Evolutionary conservation across 1,284 basidiomycete genomes (phyloP).

Genomic region (Phenoliferia sp.): DNA sequence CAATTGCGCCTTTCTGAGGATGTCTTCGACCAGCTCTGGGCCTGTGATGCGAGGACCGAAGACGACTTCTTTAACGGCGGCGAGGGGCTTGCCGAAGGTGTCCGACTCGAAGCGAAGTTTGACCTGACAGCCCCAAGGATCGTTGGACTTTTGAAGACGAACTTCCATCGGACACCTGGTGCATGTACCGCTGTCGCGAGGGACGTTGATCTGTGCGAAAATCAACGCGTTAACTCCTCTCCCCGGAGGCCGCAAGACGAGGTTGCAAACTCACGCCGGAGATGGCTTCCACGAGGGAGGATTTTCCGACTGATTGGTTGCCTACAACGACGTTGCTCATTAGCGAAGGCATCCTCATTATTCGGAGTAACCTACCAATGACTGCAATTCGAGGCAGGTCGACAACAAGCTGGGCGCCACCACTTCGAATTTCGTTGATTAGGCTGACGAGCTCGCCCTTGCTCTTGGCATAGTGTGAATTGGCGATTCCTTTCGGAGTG

Average conservation of each 20-base stretch:
- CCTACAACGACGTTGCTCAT: neutral
- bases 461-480: slow-evolving; percentile 3
- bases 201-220: slow-evolving; percentile 51
- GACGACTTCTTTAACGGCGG: slow-evolving; percentile 44
- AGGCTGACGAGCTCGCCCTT: slow-evolving; percentile 9
- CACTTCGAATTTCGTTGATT: slow-evolving; percentile 9
- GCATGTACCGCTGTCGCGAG: slow-evolving; percentile 60
- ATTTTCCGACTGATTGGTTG: slow-evolving; percentile 55
- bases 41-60: slow-evolving; percentile 57
- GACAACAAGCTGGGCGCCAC: neutral
- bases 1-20: slow-evolving; percentile 62
- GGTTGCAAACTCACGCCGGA: slow-evolving; percentile 47
- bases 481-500: slow-evolving; percentile 1
- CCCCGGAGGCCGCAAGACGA: neutral
- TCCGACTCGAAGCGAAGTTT: slow-evolving; percentile 55
- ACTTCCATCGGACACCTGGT: slow-evolving; percentile 51
- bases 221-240: neutral
- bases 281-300: slow-evolving; percentile 66
- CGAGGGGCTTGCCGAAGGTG: slow-evolving; percentile 46
- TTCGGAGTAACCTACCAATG: slow-evolving; percentile 3
- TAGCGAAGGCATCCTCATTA: neutral
- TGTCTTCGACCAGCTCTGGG: slow-evolving; percentile 57
- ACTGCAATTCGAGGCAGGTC: slow-evolving; percentile 20
- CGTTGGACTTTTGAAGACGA: slow-evolving; percentile 14
- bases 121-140: slow-evolving; percentile 58